Conservation (phyloP, 371 early-diverging fungal species). For the Haplosporangium sp. region DNA sequence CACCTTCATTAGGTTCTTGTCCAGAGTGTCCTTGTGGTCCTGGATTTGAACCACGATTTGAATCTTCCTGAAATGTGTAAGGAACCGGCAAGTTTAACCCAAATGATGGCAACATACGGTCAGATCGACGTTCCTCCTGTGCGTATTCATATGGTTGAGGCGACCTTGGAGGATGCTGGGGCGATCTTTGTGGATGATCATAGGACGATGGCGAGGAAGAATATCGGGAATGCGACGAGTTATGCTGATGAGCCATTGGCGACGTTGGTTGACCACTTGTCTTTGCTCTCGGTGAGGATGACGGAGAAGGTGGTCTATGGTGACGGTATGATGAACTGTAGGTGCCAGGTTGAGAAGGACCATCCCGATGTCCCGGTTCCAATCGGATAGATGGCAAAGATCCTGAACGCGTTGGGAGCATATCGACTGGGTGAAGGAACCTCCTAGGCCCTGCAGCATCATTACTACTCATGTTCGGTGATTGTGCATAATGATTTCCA, state of each 20-base stretch:
- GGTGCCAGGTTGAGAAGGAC: constrained; percentile 15
- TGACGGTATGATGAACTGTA: constrained; percentile 18
- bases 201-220: constrained; percentile 44
- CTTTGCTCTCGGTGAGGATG: constrained; percentile 18
- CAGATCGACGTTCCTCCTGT: constrained; percentile 42
- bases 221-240: constrained; percentile 20
- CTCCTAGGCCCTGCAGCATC: constrained; percentile 27
- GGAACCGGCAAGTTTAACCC: constrained; percentile 44
- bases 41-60: constrained; percentile 18
- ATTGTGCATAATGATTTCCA: constrained; percentile 18
- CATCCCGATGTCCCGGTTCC: constrained; percentile 28
- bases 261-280: constrained; percentile 20
- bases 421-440: constrained; percentile 44
- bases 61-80: constrained; percentile 22
- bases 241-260: constrained; percentile 29
- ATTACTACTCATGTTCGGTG: constrained; percentile 6
- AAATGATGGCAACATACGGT: constrained; percentile 49
- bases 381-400: constrained; percentile 48
- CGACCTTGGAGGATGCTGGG: constrained; percentile 15
- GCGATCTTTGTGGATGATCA: constrained; percentile 28
- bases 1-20: constrained; percentile 10
- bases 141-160: constrained; percentile 28
- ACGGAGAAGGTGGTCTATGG: constrained; percentile 30
- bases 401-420: constrained; percentile 36
- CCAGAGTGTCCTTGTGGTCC: not conserved